Evolutionary conservation across 2,329 filamentous ascomycete species (phyloP), one percentile per base, ranked within the genome.

Genomic region (Fusarium nematophilum): DNA sequence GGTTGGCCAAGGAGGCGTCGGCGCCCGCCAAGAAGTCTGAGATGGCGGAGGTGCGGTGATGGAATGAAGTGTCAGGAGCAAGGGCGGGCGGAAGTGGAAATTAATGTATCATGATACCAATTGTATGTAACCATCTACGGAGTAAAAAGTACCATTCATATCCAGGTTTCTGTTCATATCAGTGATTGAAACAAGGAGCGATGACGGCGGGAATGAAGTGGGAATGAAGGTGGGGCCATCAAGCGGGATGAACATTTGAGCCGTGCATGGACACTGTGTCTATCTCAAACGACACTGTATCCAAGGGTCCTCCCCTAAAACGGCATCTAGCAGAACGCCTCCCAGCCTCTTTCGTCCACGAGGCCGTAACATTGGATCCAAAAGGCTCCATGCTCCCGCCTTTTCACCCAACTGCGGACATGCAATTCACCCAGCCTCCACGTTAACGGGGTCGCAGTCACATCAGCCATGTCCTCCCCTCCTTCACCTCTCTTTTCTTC

Each of bases 1-100:
- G 89, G 66, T 78, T 90, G 52, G 93, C 92, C 5, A 89, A 83
- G 72, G 88, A 92, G 70, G 88, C 88, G 10, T 76, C 79, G n/a
- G 71, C 67, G 11, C 72, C 69, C 55, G 59, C 67, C 9, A 69
- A 65, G 57, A 73, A 76, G 43, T 52, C 62, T 9, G 70, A 68
- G 60, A 56, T 67, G 52, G 72, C 72, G 54, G 68, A 72, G 27
- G 66, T 62, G 31, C 57, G 53, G 73, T 74, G 61, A 57, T 65
- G 68, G 50, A 25, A 14, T 6, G 9, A 17, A 7, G 27, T 33
- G 33, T 36, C n/a, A 26, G 36, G 23, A 33, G 23, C 36, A 23
- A 9, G 43, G 29, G 55, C 45, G 52, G 43, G 50, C 56, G 53
- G 63, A 39, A 29, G 42, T 29, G 59, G 62, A 59, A 63, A 62